These are phyloP conservation scores for Ceratobasidium sp. DNA, from an alignment of 1,284 basidiomycete species.

Conservation along the genomic window DNA sequence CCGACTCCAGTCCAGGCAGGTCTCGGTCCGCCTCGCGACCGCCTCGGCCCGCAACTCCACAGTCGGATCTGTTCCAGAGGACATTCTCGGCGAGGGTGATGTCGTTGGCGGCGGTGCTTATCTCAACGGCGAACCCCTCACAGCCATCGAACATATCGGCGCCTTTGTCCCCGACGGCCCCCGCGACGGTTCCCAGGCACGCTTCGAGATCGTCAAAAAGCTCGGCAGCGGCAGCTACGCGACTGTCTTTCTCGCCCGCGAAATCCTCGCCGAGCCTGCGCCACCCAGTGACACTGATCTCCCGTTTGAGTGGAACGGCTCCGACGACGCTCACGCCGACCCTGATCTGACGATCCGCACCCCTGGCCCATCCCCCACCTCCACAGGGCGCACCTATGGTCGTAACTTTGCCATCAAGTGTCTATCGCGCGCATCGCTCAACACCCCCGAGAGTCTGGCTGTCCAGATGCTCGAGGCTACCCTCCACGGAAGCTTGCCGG, in stretches of 20 bases:
- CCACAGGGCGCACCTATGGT: slow-evolving; percentile 61
- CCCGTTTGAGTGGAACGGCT: slow-evolving; percentile 37
- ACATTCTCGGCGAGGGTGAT: slow-evolving; percentile 73
- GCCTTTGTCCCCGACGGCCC: slow-evolving; percentile 45
- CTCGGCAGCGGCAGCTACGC: slow-evolving; percentile 91
- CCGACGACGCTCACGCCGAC: slow-evolving; percentile 62
- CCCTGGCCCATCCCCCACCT: slow-evolving; percentile 37
- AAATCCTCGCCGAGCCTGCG: slow-evolving; percentile 69
- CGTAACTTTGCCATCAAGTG: slow-evolving; percentile 96
- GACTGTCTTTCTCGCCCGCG: slow-evolving; percentile 90
- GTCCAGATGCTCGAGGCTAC: slow-evolving; percentile 93
- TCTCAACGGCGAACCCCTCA: slow-evolving; percentile 69
- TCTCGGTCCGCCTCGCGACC: slow-evolving; percentile 41
- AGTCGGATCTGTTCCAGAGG: slow-evolving; percentile 54
- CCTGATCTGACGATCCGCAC: slow-evolving; percentile 48
- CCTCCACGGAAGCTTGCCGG: slow-evolving; percentile 91
- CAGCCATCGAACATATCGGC: slow-evolving; percentile 55
- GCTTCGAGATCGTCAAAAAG: slow-evolving; percentile 83
- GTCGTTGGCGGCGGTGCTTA: slow-evolving; percentile 67
- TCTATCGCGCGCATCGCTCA: slow-evolving; percentile 88
- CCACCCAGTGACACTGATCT: slow-evolving; percentile 56
- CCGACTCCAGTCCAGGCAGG: slow-evolving; percentile 42
- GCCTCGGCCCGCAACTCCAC: slow-evolving; percentile 13
- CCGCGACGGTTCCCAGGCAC: slow-evolving; percentile 55
- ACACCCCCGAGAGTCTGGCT: slow-evolving; percentile 80